These are phyloP conservation scores for Quercus parvula DNA, from an alignment of 306 rosid species.

Conservation along the genomic window DNA sequence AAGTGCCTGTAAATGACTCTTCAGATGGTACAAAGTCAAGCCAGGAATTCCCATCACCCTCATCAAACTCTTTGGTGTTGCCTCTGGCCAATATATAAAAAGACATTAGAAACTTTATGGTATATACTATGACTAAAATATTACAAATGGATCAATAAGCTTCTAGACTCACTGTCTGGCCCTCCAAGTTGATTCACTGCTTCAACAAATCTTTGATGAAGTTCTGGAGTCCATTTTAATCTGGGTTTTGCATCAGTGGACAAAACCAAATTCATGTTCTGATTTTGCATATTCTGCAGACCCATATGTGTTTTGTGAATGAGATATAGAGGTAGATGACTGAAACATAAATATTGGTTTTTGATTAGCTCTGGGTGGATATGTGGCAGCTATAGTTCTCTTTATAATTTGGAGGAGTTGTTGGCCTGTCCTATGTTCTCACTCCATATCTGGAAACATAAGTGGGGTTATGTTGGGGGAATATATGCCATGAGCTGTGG, in stretches of 20 bases:
- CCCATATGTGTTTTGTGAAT: constrained; percentile 33
- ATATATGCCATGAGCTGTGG: constrained; percentile 91
- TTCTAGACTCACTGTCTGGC: constrained; percentile 67
- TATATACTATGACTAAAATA: not conserved
- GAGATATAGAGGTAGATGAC: constrained; percentile 25
- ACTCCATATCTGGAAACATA: constrained; percentile 93
- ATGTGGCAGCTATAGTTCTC: constrained; percentile 49
- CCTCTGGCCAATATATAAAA: constrained; percentile 54
- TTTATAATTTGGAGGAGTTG: constrained; percentile 52
- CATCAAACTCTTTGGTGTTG: constrained; percentile 95
- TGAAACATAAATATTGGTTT: constrained; percentile 34
- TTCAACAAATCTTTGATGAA: constrained; percentile 82
- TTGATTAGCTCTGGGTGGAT: constrained; percentile 35
- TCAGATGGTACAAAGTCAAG: constrained; percentile 87
- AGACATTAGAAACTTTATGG: constrained; percentile 4
- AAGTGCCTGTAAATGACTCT: constrained; percentile 97
- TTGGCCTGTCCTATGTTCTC: constrained; percentile 68
- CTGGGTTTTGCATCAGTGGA: constrained; percentile 96
- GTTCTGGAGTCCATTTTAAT: constrained; percentile 89
- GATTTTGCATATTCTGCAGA: constrained; percentile 61
- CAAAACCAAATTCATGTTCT: constrained; percentile 78
- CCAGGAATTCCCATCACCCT: constrained; percentile 88
- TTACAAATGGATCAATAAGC: not conserved
- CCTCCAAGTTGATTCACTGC: constrained; percentile 92
- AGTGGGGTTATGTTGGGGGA: constrained; percentile 94